Percentiles rank a stretch among this genome's conserved stretches.
These are phyloP conservation scores for Penicillium egyptiacum DNA, from an alignment of 495 filamentous ascomycete species.

Conservation along the genomic window DNA sequence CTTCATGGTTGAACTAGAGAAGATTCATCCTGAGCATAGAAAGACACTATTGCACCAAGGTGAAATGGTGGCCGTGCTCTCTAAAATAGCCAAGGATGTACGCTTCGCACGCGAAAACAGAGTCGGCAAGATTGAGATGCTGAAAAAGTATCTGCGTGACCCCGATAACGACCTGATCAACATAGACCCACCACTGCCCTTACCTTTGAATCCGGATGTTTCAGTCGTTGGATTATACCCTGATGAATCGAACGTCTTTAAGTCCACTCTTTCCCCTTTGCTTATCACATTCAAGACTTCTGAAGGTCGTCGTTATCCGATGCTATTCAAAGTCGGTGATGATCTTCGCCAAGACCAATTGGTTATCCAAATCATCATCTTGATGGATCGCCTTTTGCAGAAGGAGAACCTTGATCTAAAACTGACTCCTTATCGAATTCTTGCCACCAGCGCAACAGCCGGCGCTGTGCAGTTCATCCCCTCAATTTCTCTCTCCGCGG, in stretches of 20 bases:
- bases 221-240: conserved; percentile 75
- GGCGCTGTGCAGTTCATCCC: conserved; percentile 92
- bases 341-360: conserved; percentile 97
- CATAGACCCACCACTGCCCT: conserved; percentile 82
- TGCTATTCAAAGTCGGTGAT: conserved; percentile 97
- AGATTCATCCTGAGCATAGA: conserved; percentile 60
- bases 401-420: conserved; percentile 98
- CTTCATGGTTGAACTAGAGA: conserved; percentile 82
- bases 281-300: conserved; percentile 86
- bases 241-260: conserved; percentile 89
- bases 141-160: conserved; percentile 81
- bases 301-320: conserved; percentile 73
- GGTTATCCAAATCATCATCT: conserved; percentile 94
- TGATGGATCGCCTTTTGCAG: conserved; percentile 94
- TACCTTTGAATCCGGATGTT: conserved; percentile 85
- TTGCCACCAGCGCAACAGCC: conserved; percentile 85
- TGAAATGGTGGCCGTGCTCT: conserved; percentile 82
- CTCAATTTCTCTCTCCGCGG: conserved; percentile 76
- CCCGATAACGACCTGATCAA: conserved; percentile 80
- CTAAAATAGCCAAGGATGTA: conserved; percentile 87
- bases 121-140: conserved; percentile 71
- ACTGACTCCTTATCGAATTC: conserved; percentile 90
- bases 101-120: conserved; percentile 77
- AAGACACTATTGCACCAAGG: conserved; percentile 81
- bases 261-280: conserved; percentile 87